Conservation (phyloP, 2,329 filamentous ascomycete genomes). For the Aspergillus pseudoglaucus region DNA sequence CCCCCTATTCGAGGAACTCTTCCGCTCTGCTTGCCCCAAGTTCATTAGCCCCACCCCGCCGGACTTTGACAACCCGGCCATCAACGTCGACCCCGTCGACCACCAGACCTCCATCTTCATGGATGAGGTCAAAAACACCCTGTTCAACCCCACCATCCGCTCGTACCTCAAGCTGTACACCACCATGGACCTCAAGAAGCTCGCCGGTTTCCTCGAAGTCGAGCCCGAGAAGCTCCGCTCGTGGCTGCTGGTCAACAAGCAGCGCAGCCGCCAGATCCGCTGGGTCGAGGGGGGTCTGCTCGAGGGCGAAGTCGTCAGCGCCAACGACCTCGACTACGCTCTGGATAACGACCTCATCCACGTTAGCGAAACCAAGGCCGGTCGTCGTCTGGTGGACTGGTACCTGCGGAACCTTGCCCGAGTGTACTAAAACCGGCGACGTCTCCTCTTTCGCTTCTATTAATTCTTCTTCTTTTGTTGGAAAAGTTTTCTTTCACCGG, state of each 20-base stretch:
- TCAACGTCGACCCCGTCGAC: conserved; percentile 95
- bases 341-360: conserved; percentile 96
- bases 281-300: conserved; percentile 86
- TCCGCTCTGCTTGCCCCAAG: conserved; percentile 96
- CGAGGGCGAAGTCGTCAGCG: conserved; percentile 87
- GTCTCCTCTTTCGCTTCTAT: not conserved
- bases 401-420: conserved; percentile 94
- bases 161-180: conserved; percentile 99
- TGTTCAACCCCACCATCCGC: conserved; percentile 95
- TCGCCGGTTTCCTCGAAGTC: conserved; percentile 93
- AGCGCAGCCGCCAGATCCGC: conserved; percentile 91
- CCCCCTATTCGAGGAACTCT: conserved; percentile 96
- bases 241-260: conserved; percentile 96
- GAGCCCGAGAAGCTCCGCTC: conserved; percentile 92
- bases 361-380: conserved; percentile 97
- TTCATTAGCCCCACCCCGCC: conserved; percentile 97
- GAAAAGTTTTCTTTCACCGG: not conserved
- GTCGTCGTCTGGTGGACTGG: conserved; percentile 95
- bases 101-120: conserved; percentile 98
- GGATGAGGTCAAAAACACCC: conserved; percentile 99
- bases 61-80: conserved; percentile 92
- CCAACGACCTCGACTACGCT: conserved; percentile 94
- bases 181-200: conserved; percentile 98
- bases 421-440: conserved; percentile 62
- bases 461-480: not conserved